Base-by-base conservation (phyloP, 306 rosid genomes). In the Quercus dentata region DNA sequence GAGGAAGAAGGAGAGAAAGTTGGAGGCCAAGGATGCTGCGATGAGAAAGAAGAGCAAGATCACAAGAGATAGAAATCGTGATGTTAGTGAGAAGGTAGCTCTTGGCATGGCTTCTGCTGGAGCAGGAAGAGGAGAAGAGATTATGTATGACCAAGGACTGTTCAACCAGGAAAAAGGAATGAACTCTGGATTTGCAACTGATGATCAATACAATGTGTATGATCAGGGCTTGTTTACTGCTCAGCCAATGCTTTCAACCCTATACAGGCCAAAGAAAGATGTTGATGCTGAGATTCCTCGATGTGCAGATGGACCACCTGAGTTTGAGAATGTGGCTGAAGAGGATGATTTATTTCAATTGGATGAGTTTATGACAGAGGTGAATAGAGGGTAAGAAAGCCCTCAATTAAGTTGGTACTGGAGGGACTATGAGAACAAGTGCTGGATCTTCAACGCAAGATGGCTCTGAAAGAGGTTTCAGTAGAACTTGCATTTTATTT, bases 121-220 rank as follows among this genome's bases (percentile, higher is more conserved):
- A 78, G 78, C 80, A 81, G 89, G 87, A 28, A 89, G 92, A 28
- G 97, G 92, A 83, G 56, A 91, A 28, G 97, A 94, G 82, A 94
- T 91, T 63, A 94, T 91, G 90, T 92, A 92, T 82, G 99, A 94
- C 68, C 92, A 91, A 57, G 90, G 98, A 82, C 86, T 94, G 20
- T 94, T 94, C 78, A 92, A 92, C 90, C 98, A 94, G 83, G 98
- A 94, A n/a, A 91, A 92, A 83, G 98, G 97, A 56, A 92, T 94
- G 71, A 83, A 89, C 8, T 94, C 98, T n/a, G 97, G 97, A 55
- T 92, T 94, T 84, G 91, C 89, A 52, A 86, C 81, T 10, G 97
- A 94, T 86, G 98, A 92, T 83, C 97, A 92, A 69, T 92, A 92
- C 88, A 94, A 92, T 84, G 92, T 94, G 54, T 94, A 94, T 65